phyloP scores from a whole-genome alignment of 108 stramenopile species.

The Skeletonema marinoi region DNA sequence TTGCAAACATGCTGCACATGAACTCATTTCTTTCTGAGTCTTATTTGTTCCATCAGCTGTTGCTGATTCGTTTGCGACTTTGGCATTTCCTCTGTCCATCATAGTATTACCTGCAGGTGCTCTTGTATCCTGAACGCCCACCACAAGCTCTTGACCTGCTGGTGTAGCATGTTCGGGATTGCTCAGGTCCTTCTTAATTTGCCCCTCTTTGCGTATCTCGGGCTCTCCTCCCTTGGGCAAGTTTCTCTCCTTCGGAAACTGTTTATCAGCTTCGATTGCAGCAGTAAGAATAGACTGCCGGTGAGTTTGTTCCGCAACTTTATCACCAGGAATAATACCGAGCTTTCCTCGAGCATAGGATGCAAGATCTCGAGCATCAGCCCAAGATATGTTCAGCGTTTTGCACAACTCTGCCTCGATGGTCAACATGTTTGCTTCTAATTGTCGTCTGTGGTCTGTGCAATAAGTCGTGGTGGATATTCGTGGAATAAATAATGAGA shows the following conservation, averaged over 20 bases:
- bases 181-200: background rate
- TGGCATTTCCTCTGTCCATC: background rate
- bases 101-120: background rate
- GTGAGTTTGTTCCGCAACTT: background rate
- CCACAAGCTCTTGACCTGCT: background rate
- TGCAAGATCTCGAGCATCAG: background rate
- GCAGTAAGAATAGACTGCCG: background rate
- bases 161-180: background rate
- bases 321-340: background rate
- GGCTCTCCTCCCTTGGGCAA: background rate
- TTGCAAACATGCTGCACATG: background rate
- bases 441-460: background rate
- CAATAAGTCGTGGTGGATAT: background rate
- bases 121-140: too few relatives aligned
- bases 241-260: background rate
- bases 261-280: constrained; percentile 1
- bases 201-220: background rate
- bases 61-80: background rate
- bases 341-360: background rate
- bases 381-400: background rate
- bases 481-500: too few relatives aligned
- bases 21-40: background rate
- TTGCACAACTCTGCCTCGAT: background rate
- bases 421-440: background rate
- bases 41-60: background rate